These are phyloP conservation scores for Ogataea siamensis DNA, from an alignment of 805 yeast species.

Conservation along the genomic window DNA sequence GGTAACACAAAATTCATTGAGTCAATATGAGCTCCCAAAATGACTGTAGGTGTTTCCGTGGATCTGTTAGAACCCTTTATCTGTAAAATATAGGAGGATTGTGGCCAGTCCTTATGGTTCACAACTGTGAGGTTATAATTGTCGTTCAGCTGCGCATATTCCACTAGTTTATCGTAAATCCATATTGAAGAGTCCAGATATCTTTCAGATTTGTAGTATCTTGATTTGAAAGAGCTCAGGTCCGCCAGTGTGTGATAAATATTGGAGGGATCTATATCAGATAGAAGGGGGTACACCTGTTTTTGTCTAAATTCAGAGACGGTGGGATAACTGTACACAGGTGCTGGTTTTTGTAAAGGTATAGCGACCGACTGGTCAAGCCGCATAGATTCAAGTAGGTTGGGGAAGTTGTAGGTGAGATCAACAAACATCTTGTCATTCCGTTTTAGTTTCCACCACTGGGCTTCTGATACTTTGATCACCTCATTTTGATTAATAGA, in stretches of 20 bases:
- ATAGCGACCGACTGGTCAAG: slow-evolving; percentile 1
- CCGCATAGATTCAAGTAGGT: slow-evolving; percentile 3
- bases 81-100: slow-evolving; percentile 20
- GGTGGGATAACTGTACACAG: slow-evolving; percentile 53
- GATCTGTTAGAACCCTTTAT: slow-evolving; percentile 10
- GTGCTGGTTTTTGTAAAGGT: slow-evolving; percentile 11
- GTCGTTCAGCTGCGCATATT: slow-evolving; percentile 3
- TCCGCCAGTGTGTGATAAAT: slow-evolving; percentile 12
- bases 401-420: slow-evolving; percentile 31
- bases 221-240: slow-evolving; percentile 43
- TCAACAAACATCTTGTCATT: slow-evolving; percentile 41
- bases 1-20: slow-evolving; percentile 76
- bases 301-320: slow-evolving; percentile 34
- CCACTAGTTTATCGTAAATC: slow-evolving; percentile 43
- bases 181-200: slow-evolving; percentile 74
- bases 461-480: slow-evolving; percentile 33
- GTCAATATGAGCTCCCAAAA: slow-evolving; percentile 86
- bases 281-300: slow-evolving; percentile 33
- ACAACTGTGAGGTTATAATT: slow-evolving; percentile 18
- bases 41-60: slow-evolving; percentile 43
- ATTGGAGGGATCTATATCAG: slow-evolving; percentile 11
- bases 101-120: slow-evolving; percentile 20
- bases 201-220: slow-evolving; percentile 71
- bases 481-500: slow-evolving; percentile 13
- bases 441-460: slow-evolving; percentile 35